Base-by-base conservation (phyloP, 805 yeast species). In the Barnettozyma pratensis region DNA sequence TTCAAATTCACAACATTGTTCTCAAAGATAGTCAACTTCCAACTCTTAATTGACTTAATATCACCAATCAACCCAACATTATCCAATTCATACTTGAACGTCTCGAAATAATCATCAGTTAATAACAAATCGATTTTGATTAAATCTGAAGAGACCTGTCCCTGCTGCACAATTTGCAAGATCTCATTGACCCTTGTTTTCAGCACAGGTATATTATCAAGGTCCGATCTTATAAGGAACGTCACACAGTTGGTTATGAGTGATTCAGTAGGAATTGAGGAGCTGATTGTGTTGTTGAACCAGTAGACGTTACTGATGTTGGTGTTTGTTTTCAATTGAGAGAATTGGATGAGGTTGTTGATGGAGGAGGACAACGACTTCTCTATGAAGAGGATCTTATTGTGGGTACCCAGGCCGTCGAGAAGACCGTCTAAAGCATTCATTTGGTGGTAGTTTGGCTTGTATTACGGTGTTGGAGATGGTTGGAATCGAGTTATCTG, bases 341-440 rank as follows among this genome's bases (percentile, higher is more conserved):
- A 73, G 61, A 82, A 83, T 9, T 84, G 78, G 10, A 81, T 74
- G 35, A 83, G 65, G 36, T 68, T 68, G 58, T 85, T 79, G 48
- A 84, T 63, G 10, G 76, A 58, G 1, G 76, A 66, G 3, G 84
- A 70, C 37, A 83, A 58, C 4, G 64, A 57, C 32, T 68, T 67
- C 50, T 83, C 84, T n/a, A 61, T 59, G 37, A 60, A 50, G 3
- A 61, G 46, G 1, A 53, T 44, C 43, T 34, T 81, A 61, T 12
- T 74, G 55, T 46, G 76, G 44, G 39, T 62, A 39, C 54, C 55
- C n/a, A 60, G 39, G 3, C 39, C 32, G 1, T 37, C 28, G 2
- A 61, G 41, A 8, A 59, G 47, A 6, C 39, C 52, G 3, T 37
- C 37, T 26, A 52, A 32, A 0, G 44, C 37, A 19, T 29, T 41